These are phyloP conservation scores for Fusarium mexicanum DNA, from an alignment of 2,329 filamentous ascomycete species.

Conservation along the genomic window DNA sequence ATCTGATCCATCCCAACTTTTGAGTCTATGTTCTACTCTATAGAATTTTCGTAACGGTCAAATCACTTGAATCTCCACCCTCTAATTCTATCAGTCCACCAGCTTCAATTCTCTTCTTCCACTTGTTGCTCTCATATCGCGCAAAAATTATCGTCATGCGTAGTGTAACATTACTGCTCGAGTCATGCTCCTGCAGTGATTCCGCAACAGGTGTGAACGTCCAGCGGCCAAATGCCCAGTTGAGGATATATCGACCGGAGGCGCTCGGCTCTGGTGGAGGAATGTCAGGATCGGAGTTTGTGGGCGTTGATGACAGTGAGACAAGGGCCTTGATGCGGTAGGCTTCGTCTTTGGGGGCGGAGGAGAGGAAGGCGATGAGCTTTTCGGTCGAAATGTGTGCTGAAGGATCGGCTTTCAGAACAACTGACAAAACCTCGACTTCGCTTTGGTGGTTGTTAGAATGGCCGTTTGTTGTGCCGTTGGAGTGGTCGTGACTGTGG, in stretches of 20 bases:
- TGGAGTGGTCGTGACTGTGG: slow-evolving; percentile 48
- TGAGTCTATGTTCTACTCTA: slow-evolving; percentile 41
- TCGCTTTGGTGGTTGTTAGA: slow-evolving; percentile 76
- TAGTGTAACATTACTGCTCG: slow-evolving; percentile 65
- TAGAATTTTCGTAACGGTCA: slow-evolving; percentile 63
- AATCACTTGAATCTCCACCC: slow-evolving; percentile 55
- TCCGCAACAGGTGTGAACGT: slow-evolving; percentile 74
- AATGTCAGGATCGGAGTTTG: slow-evolving; percentile 61
- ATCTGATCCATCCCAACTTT: slow-evolving; percentile 23
- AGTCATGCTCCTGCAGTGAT: slow-evolving; percentile 60
- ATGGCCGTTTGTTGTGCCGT: slow-evolving; percentile 53
- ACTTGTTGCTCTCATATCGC: slow-evolving; percentile 77
- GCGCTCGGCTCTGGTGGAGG: slow-evolving; percentile 47
- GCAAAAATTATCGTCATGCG: slow-evolving; percentile 82
- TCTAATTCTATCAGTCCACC: slow-evolving; percentile 64
- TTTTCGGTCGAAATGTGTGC: slow-evolving; percentile 65
- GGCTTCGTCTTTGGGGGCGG: slow-evolving; percentile 89
- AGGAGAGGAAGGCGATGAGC: slow-evolving; percentile 72
- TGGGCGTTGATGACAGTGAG: slow-evolving; percentile 57
- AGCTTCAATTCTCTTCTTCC: slow-evolving; percentile 76
- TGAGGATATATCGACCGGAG: slow-evolving; percentile 79
- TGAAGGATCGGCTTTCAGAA: slow-evolving; percentile 60
- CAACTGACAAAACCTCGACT: slow-evolving; percentile 90
- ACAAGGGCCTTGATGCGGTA: slow-evolving; percentile 89
- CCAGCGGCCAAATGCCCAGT: slow-evolving; percentile 98